Conservation (phyloP, 1,139 yeast genomes). For the Kurtzmaniella quercitrusa region DNA sequence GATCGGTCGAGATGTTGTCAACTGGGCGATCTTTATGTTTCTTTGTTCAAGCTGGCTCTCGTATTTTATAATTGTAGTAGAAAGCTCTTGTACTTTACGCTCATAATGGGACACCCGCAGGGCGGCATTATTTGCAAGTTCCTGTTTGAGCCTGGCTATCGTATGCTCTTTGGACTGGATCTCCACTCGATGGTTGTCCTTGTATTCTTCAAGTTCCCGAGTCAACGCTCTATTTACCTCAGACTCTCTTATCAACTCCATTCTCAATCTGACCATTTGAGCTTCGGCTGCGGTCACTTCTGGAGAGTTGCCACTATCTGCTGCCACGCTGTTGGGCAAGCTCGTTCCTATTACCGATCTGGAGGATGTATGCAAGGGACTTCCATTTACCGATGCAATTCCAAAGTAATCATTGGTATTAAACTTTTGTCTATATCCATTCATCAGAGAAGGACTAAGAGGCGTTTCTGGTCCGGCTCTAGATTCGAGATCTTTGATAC, state of each 20-base stretch:
- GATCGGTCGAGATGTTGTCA: constrained; percentile 41
- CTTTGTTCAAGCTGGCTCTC: constrained; percentile 37
- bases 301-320: background rate
- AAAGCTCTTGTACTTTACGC: constrained; percentile 29
- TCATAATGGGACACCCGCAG: constrained; percentile 22
- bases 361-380: background rate
- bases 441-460: background rate
- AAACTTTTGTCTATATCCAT: background rate
- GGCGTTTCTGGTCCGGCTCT: background rate
- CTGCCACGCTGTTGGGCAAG: background rate
- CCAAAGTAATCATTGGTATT: constrained; percentile 1
- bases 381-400: background rate
- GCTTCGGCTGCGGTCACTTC: constrained; percentile 17
- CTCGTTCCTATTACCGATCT: background rate
- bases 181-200: constrained; percentile 14
- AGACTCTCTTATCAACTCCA: constrained; percentile 15
- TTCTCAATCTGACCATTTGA: constrained; percentile 16
- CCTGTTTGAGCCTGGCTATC: constrained; percentile 22
- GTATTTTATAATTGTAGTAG: constrained; percentile 25
- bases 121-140: constrained; percentile 20
- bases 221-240: constrained; percentile 17
- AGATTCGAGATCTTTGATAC: background rate
- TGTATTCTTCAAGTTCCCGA: constrained; percentile 14
- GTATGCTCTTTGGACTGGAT: constrained; percentile 21
- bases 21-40: constrained; percentile 29